phyloP scores from a whole-genome alignment of 2,329 filamentous ascomycete genomes.

The Hypoxylon sp. region DNA sequence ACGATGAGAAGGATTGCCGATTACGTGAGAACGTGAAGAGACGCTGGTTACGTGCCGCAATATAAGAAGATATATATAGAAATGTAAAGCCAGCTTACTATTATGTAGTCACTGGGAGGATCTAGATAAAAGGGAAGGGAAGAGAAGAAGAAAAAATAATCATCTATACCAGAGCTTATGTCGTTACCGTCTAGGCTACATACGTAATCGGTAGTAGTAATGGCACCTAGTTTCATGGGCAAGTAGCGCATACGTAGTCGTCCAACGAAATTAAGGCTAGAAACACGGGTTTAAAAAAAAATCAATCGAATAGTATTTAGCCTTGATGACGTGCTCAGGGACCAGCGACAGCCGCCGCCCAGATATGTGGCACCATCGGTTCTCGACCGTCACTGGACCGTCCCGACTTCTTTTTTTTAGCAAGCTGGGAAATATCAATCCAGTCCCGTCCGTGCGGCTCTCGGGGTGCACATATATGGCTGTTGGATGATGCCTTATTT shows the following conservation, averaged over 20 bases:
- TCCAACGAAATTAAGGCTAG: constrained; percentile 27
- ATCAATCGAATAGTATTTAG: constrained; percentile 48
- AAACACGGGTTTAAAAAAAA: constrained; percentile 36
- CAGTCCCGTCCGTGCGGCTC: constrained; percentile 34
- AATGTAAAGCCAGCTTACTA: constrained; percentile 19
- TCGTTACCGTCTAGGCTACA: constrained; percentile 28
- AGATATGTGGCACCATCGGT: constrained; percentile 29
- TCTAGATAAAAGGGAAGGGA: constrained; percentile 20
- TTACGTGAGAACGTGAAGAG: constrained; percentile 21
- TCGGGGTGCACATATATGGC: constrained; percentile 32
- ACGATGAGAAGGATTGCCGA: constrained; percentile 16
- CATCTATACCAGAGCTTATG: constrained; percentile 15
- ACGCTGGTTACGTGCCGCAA: constrained; percentile 22
- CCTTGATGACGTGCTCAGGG: constrained; percentile 55
- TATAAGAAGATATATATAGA: constrained; percentile 26
- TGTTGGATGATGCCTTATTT: constrained; percentile 41
- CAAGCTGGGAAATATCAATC: constrained; percentile 13
- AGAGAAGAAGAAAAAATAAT: constrained; percentile 5
- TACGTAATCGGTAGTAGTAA: constrained; percentile 38
- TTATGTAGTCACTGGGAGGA: constrained; percentile 3
- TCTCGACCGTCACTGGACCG: constrained; percentile 38
- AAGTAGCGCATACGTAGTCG: constrained; percentile 16
- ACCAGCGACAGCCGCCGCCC: constrained; percentile 44
- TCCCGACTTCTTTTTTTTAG: constrained; percentile 16
- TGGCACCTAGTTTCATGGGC: constrained; percentile 16